phyloP scores from a whole-genome alignment of 2,329 filamentous ascomycete genomes.

The Cryoendolithus antarcticus region DNA sequence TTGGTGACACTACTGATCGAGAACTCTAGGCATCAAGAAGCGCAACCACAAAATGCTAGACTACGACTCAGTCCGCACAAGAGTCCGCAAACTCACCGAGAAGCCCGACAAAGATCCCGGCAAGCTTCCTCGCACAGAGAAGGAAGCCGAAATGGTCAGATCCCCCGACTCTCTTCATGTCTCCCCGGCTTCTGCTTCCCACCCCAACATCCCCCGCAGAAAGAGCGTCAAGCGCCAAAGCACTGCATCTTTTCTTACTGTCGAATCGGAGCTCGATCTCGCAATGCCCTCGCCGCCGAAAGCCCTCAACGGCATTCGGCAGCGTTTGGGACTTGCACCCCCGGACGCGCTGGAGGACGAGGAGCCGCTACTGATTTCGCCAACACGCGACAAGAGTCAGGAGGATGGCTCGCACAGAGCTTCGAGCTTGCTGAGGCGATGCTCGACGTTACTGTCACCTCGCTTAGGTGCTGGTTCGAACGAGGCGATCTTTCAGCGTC shows the following conservation, averaged over 20 bases:
- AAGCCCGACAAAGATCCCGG: constrained; percentile 98
- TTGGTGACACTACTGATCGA: no score
- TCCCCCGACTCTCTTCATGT: constrained; percentile 1
- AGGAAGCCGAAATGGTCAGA: constrained; percentile 71
- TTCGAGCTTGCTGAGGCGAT: constrained; percentile 3
- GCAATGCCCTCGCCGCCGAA: constrained; percentile 16
- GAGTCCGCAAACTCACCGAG: constrained; percentile 92
- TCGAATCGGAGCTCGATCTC: constrained; percentile 6
- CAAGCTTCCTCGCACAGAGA: constrained; percentile 89
- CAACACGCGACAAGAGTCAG: not conserved
- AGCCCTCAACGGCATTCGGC: constrained; percentile 12
- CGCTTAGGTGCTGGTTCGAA: not conserved
- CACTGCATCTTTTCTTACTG: constrained; percentile 4
- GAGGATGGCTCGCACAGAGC: not conserved
- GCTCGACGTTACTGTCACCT: constrained; percentile 1
- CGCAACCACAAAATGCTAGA: constrained; percentile 96
- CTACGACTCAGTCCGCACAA: constrained; percentile 89
- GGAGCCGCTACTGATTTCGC: not conserved
- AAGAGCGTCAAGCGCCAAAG: not conserved
- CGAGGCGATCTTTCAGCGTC: not conserved
- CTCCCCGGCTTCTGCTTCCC: not conserved
- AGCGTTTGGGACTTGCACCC: constrained; percentile 1
- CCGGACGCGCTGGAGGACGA: not conserved
- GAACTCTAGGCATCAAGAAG: constrained; percentile 73
- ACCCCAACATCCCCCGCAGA: no score